Base-by-base conservation (phyloP, 768 basidiomycete genomes). In the Hypholoma fasciculare region DNA sequence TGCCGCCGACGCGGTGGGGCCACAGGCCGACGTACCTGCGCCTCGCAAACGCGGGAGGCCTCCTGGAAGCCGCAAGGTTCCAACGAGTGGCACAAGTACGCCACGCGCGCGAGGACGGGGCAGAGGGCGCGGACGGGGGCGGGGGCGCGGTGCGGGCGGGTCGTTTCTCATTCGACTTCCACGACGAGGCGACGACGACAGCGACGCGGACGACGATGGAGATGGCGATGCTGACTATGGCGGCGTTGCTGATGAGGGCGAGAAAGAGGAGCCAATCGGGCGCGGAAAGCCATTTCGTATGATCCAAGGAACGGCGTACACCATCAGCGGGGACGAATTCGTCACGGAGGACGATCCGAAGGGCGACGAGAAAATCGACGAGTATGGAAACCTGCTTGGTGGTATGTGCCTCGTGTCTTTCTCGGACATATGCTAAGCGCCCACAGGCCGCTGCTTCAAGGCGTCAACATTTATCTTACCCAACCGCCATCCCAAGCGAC, bases 311-410 rank as follows among this genome's bases (percentile, higher is more conserved):
- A 79, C 85, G 62, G 80, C 84, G 5, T 90, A 89, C 69, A 76
- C 88, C 47, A 88, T 97, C 51, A 90, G 93, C 37, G 89, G 90
- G 46, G 96, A 98, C 69, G 96, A 98, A 74, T 87, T 94, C 61
- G 74, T 90, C 49, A 89, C 94, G 6, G 86, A 87, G 1, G 83
- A 93, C 48, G 90, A 98, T 67, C 80, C 85, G 52, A 92, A 88
- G 63, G 97, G 96, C 5, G 89, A 98, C 72, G 82, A 87, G 59
- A 99, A 99, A 77, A 90, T 99, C 20, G 96, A 98, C 68, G 76
- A 76, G 60, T 81, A 86, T 60, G 97, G 96, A 13, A 88, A 87
- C 62, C 70, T 98, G 26, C 82, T 93, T 7, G 96, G 88, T 67
- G 63, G 85, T 72, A 13, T 47, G 27, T 49, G 46, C 59, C 19